Evolutionary conservation across 441 rosid species (phyloP), one percentile per base, ranked within the genome.

Genomic region (Eutrema salsugineum): DNA sequence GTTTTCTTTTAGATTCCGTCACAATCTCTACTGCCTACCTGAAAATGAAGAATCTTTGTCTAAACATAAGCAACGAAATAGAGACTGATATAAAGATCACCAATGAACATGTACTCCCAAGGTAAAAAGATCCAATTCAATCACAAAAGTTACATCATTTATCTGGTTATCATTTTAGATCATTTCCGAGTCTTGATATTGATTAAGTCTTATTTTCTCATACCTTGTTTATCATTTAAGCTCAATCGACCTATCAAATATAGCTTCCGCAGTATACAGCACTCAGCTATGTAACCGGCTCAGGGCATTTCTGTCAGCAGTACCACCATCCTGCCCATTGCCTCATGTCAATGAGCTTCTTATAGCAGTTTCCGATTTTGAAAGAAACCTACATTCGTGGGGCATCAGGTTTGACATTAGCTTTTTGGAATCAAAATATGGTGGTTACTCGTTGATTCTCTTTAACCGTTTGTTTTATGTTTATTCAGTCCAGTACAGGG

Each of bases 271-370:
- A 43, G 94, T 93, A 60, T 88, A 95, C 78, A 93, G 90, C 83
- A 86, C 85, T 5, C 96, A 89, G 79, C 79, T 93, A 58, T 87
- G 84, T 66, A 82, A 75, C 77, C 86, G 98, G 85, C 72, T 89
- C 73, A 86, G 87, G 49, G 77, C 78, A 70, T 93, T 95, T 79
- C 85, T 95, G 40, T 84, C 94, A 71, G 91, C 91, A 77, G 88
- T 93, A 80, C 95, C 99, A 75, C 97, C 99, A 55, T 82, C 96
- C 20, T 81, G 96, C 71, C 98, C 97, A 16, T 83, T 78, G 72
- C 85, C 87, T 12, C 90, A 91, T 76, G 96, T 93, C 66, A 93
- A 89, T 70, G 98, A 93, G 66, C 95, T 95, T 77, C 70, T 95
- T 58, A 79, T 85, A 66, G 93, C 95, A 66, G 81, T 87, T 72